phyloP scores from a whole-genome alignment of 1,284 basidiomycete species.

The Cutaneotrichosporon sp. region DNA sequence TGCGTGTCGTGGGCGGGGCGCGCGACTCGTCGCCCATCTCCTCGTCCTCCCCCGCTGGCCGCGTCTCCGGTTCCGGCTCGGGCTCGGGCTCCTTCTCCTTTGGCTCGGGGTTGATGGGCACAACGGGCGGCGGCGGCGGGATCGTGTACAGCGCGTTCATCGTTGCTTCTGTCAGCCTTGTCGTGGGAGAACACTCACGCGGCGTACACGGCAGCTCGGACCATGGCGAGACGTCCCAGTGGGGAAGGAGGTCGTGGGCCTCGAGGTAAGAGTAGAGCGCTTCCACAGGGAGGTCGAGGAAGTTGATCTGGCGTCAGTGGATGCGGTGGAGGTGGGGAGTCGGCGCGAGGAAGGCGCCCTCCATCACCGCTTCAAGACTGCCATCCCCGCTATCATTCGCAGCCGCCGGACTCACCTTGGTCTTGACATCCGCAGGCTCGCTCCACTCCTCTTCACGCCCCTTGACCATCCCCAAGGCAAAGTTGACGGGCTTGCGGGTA shows the following conservation, averaged over 20 bases:
- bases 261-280: constrained; percentile 48
- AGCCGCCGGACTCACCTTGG: constrained; percentile 37
- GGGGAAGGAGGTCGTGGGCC: constrained; percentile 44
- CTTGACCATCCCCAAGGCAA: constrained; percentile 34
- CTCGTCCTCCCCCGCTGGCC: not conserved
- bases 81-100: constrained; percentile 5
- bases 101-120: constrained; percentile 21
- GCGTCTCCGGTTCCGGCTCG: constrained; percentile 3
- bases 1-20: constrained; percentile 45
- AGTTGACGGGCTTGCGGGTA: constrained; percentile 11
- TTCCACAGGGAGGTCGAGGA: constrained; percentile 45
- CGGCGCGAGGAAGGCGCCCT: not conserved
- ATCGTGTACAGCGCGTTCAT: constrained; percentile 39
- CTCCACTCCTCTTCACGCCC: constrained; percentile 42
- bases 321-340: not conserved
- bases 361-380: no score
- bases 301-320: constrained; percentile 41
- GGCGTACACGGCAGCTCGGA: constrained; percentile 47
- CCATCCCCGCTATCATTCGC: no score
- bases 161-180: constrained; percentile 22
- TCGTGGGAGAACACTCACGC: constrained; percentile 31
- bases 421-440: constrained; percentile 43
- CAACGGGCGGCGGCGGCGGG: constrained; percentile 28
- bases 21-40: constrained; percentile 11
- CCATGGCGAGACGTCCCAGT: constrained; percentile 50